A percentile compares a stretch with the other conserved stretches of the same genome.
These are phyloP conservation scores for Cardamine chenopodiifolia DNA, from an alignment of 345 rosid genomes.

Conservation along the genomic window DNA sequence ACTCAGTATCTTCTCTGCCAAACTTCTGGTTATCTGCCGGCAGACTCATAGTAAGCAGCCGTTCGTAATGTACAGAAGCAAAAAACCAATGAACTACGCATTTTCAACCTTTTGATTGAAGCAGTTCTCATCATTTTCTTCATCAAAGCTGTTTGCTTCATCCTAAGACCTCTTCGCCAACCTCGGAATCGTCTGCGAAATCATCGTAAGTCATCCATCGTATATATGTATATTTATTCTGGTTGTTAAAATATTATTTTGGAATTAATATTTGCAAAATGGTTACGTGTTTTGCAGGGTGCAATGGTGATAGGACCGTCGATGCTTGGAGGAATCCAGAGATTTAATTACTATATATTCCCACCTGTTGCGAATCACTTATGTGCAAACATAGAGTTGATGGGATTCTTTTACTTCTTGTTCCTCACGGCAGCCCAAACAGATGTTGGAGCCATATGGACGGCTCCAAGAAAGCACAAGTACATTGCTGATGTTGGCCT, in stretches of 20 bases:
- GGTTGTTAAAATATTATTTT: background rate
- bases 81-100: constrained; percentile 46
- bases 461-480: constrained; percentile 49
- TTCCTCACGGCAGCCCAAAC: constrained; percentile 59
- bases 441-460: constrained; percentile 48
- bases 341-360: constrained; percentile 39
- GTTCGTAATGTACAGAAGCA: constrained; percentile 51
- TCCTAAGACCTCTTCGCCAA: constrained; percentile 73
- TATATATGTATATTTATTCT: background rate
- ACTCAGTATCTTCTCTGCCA: background rate
- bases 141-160: constrained; percentile 46
- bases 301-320: constrained; percentile 84
- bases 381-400: constrained; percentile 53
- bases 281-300: constrained; percentile 51
- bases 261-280: background rate
- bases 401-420: constrained; percentile 61
- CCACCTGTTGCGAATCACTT: constrained; percentile 53
- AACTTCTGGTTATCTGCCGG: constrained; percentile 44
- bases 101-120: constrained; percentile 51
- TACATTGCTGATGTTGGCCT: constrained; percentile 47
- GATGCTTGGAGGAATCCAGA: constrained; percentile 51
- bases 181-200: constrained; percentile 71
- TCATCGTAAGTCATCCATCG: constrained; percentile 54
- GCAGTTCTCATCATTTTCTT: constrained; percentile 46
- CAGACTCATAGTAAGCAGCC: constrained; percentile 24